These are phyloP conservation scores for Kwoniella sp. DNA, from an alignment of 768 basidiomycete genomes.

Conservation along the genomic window DNA sequence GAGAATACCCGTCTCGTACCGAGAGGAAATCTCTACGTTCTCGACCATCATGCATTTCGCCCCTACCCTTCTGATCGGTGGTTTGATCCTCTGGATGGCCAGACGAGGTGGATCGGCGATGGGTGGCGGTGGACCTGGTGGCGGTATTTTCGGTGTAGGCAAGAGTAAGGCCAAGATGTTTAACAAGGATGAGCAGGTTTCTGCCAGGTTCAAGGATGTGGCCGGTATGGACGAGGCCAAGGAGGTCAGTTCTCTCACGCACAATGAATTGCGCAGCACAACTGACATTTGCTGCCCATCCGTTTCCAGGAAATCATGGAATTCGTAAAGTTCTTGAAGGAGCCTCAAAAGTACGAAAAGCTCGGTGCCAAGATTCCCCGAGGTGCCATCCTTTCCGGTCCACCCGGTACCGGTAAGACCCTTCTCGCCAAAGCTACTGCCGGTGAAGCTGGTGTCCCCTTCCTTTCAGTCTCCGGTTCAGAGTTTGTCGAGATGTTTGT, in stretches of 20 bases:
- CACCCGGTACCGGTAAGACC: conserved; percentile 96
- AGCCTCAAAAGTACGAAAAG: conserved; percentile 89
- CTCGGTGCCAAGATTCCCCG: conserved; percentile 88
- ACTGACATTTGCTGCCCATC: no score
- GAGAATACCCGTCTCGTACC: conserved; percentile 94
- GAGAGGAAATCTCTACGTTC: conserved; percentile 85
- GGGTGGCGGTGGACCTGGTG: conserved; percentile 63
- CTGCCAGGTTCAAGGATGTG: conserved; percentile 90
- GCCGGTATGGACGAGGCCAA: conserved; percentile 99
- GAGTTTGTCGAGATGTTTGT: conserved; percentile 99
- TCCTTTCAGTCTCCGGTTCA: conserved; percentile 97
- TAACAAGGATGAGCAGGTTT: conserved; percentile 94
- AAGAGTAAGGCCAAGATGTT: conserved; percentile 93
- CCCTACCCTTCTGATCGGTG: conserved; percentile 89
- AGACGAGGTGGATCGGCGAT: conserved; percentile 66
- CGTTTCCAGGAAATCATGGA: conserved; percentile 94
- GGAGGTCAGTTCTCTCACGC: conserved; percentile 61
- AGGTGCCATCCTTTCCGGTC: conserved; percentile 56
- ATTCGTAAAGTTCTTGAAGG: conserved; percentile 98
- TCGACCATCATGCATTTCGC: conserved; percentile 84
- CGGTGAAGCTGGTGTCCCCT: conserved; percentile 95
- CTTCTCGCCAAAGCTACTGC: conserved; percentile 97
- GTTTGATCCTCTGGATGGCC: conserved; percentile 85
- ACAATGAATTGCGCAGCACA: no score
- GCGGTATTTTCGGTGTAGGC: conserved; percentile 95